Conservation (phyloP, 192 early-diverging fungal species). For the Podila epicladia region DNA sequence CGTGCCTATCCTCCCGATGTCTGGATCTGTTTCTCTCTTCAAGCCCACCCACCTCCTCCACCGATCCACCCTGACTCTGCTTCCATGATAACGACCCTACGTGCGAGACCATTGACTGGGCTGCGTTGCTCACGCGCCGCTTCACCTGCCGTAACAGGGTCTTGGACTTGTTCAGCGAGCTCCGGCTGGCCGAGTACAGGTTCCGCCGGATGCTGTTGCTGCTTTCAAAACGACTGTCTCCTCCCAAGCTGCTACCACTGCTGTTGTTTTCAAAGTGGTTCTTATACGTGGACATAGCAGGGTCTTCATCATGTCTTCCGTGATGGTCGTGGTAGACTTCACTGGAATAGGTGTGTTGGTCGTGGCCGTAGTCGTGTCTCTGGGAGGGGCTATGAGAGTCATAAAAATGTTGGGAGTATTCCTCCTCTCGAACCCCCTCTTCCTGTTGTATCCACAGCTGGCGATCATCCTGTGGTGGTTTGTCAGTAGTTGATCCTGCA, state of each 20-base stretch:
- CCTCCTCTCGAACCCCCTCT: too few species aligned
- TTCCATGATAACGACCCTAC: background rate
- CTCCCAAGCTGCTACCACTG: background rate
- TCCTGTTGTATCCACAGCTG: background rate
- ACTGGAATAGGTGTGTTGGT: too few species aligned
- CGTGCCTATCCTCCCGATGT: too few species aligned
- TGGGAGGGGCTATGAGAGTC: too few species aligned
- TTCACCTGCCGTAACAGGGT: background rate
- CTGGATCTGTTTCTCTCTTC: background rate
- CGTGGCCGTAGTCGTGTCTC: too few species aligned
- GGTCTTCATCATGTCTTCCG: too few species aligned
- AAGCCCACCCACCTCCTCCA: background rate
- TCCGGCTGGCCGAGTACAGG: background rate
- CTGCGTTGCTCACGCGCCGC: slow-evolving; percentile 2
- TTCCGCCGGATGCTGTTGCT: background rate
- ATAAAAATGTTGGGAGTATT: too few species aligned
- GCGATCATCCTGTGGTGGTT: background rate
- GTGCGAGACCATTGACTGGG: background rate
- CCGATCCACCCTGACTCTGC: background rate
- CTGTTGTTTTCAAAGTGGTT: background rate
- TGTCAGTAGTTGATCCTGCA: background rate
- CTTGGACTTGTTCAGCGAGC: background rate
- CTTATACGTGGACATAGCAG: background rate
- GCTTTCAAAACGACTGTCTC: background rate
- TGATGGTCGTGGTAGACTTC: too few species aligned